Conservation (phyloP, 2,329 filamentous ascomycete genomes). For the Aspergillus neoniger region DNA sequence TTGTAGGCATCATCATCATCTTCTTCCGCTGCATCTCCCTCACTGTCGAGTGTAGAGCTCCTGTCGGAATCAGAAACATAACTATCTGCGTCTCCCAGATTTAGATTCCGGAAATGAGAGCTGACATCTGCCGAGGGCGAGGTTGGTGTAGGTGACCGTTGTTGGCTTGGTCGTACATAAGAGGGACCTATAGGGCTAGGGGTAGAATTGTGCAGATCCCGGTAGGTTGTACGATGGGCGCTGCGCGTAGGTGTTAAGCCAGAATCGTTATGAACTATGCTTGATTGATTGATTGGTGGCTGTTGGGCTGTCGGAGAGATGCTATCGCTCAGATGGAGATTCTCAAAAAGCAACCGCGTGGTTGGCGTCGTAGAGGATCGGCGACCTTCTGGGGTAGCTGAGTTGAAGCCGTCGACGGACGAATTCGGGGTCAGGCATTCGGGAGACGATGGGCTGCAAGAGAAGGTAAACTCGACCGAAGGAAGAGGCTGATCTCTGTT, state of each 20-base stretch:
- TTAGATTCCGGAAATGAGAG: too few species aligned
- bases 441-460: constrained; percentile 6
- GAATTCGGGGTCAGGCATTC: constrained; percentile 8
- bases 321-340: neutral
- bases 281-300: too few species aligned
- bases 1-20: constrained; percentile 6
- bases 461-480: constrained; percentile 12
- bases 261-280: neutral
- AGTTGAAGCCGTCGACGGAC: constrained; percentile 1
- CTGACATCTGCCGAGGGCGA: neutral
- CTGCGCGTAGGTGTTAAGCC: neutral
- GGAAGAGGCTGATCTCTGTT: neutral
- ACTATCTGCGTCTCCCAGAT: too few species aligned
- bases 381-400: neutral
- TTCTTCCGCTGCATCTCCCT: neutral
- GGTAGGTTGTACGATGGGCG: constrained; percentile 7
- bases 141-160: neutral
- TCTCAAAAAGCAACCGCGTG: neutral
- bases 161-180: neutral
- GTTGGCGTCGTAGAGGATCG: constrained; percentile 4
- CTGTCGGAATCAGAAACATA: too few species aligned
- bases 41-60: neutral
- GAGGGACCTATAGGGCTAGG: constrained; percentile 5
- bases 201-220: constrained; percentile 14
- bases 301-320: neutral